Evolutionary conservation across 169 alveolate genomes (phyloP).

Genomic region (Plasmodium berghei): DNA sequence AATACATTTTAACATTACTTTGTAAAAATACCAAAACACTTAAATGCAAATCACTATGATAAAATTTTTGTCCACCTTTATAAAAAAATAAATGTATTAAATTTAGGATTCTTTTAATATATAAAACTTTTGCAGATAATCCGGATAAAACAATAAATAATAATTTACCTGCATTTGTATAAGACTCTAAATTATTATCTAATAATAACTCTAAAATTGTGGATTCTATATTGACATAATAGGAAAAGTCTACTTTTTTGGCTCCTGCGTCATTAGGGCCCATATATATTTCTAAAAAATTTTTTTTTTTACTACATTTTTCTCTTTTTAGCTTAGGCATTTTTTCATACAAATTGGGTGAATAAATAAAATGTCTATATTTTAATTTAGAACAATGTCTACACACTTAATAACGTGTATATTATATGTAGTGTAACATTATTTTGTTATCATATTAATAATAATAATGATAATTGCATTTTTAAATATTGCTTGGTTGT

Average conservation of each 20-base stretch:
- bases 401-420: too few relatives aligned
- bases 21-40: constrained; percentile 8
- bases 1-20: constrained; percentile 13
- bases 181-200: constrained; percentile 63
- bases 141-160: constrained; percentile 59
- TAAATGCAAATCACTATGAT: constrained; percentile 56
- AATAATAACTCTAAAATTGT: constrained; percentile 43
- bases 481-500: too few relatives aligned
- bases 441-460: too few relatives aligned
- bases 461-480: too few relatives aligned
- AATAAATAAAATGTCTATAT: too few relatives aligned
- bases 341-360: not conserved
- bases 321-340: not conserved
- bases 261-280: constrained; percentile 7
- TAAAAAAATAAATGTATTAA: constrained; percentile 50
- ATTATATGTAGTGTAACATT: too few relatives aligned
- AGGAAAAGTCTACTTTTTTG: constrained; percentile 10
- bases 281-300: constrained; percentile 15
- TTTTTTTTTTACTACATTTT: constrained; percentile 4
- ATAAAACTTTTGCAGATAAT: constrained; percentile 6
- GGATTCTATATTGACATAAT: constrained; percentile 65
- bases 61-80: constrained; percentile 60
- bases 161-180: constrained; percentile 68
- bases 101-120: constrained; percentile 45
- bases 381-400: too few relatives aligned